Base-by-base conservation (phyloP, 2,329 filamentous ascomycete species). In the Venturia pyrina region DNA sequence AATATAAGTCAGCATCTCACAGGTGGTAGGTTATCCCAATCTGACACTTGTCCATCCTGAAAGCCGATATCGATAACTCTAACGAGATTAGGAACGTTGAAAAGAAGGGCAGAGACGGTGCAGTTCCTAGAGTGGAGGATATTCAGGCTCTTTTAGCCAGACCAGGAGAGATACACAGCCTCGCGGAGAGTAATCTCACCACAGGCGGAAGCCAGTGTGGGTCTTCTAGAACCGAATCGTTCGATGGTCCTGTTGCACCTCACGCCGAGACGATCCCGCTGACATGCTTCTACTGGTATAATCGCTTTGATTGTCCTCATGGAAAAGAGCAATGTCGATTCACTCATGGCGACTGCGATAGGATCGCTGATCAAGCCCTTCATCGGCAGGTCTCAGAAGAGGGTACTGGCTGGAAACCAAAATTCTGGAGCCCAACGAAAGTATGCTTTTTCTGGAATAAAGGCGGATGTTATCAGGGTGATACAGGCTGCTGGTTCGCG, bases 241-340 rank as follows among this genome's bases (percentile, higher is more conserved):
- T 15, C 10, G 6, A n/a, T 19, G 53, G 53, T 34, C 32, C 53
- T 2, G 11, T 37, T 19, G 53, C 41, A 15, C 62, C 62, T 48
- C 3, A 40, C 24, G 62, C 62, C 24, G 24, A 37, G 4, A 48
- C 41, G 6, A 64, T 64, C 24, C 62, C 62, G 11, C 62, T 64
- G 21, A 64, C 46, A n/a, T 64, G 62, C 62, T 64, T 24, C n/a
- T 64, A 64, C 46, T 64, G 41, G 41, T 15, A 50, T 17, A 28
- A 40, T 19, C 24, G 10, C 21, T 28, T 40, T 3, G 37, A 15
- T 24, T 64, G 62, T 24, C 44, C 62, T 5, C 17, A 15, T 32
- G 44, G 44, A n/a, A 44, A 32, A 64, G 24, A 40, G 11, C 11
- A 64, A 28, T 64, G 62, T 50, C 62, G 41, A 3, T 64, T 64